A percentile compares a stretch with the other conserved stretches of the same genome.
Evolutionary conservation across 768 basidiomycete species (phyloP).

Genomic region (Lactarius pseudohatsudake): DNA sequence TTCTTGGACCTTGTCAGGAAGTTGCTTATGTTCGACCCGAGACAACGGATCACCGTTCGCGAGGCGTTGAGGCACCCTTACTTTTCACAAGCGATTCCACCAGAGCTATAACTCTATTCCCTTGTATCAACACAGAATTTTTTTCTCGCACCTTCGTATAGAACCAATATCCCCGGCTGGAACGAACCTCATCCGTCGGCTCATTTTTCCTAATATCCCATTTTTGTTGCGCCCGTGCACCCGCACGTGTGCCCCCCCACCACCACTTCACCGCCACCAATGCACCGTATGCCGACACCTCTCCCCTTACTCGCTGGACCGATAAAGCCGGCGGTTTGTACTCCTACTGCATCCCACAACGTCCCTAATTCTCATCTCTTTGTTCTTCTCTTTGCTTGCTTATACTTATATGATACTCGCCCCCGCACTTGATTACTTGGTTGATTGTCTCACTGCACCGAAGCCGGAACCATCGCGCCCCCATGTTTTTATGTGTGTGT

Average conservation of each 20-base stretch:
- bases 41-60: conserved; percentile 81
- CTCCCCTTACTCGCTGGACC: conserved; percentile 19
- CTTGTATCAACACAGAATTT: conserved; percentile 12
- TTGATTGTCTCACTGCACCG: conserved; percentile 20
- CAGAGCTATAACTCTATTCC: conserved; percentile 54
- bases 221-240: conserved; percentile 17
- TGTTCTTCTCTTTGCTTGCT: conserved; percentile 23
- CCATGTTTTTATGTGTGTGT: conserved; percentile 26
- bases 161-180: conserved; percentile 23
- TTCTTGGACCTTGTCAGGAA: conserved; percentile 88
- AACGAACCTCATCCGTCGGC: conserved; percentile 15
- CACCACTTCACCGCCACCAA: conserved; percentile 20
- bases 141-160: conserved; percentile 21
- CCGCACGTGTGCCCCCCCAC: conserved; percentile 3
- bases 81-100: conserved; percentile 65
- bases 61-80: conserved; percentile 89
- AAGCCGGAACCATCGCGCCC: conserved; percentile 20
- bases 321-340: conserved; percentile 25
- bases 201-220: neutral
- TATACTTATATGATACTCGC: conserved; percentile 30
- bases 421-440: conserved; percentile 21
- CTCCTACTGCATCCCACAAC: conserved; percentile 25
- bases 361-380: conserved; percentile 25
- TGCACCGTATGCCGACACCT: conserved; percentile 23
- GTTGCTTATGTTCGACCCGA: conserved; percentile 88